Conservation (phyloP, 208 protist species). For the Porcisia hertigi region DNA sequence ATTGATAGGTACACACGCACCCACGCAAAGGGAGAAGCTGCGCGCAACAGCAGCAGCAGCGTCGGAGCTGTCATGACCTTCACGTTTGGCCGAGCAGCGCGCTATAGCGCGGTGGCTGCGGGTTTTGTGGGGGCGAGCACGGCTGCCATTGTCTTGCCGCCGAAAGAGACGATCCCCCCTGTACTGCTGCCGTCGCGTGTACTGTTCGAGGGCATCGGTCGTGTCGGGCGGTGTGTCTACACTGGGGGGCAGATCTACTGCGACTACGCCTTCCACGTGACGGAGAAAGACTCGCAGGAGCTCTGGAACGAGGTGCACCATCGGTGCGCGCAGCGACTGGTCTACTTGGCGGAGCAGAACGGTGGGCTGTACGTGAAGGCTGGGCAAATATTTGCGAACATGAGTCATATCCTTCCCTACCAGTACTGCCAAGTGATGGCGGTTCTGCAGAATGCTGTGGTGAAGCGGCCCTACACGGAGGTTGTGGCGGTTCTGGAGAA, state of each 20-base stretch:
- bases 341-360: slow-evolving; percentile 80
- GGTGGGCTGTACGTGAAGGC: slow-evolving; percentile 95
- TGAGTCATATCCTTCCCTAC: slow-evolving; percentile 91
- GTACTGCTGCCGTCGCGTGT: slow-evolving; percentile 70
- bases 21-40: not conserved
- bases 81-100: slow-evolving; percentile 18
- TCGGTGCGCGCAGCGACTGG: slow-evolving; percentile 74
- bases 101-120: slow-evolving; percentile 26
- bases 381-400: slow-evolving; percentile 93
- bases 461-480: slow-evolving; percentile 72
- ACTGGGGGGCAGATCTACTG: slow-evolving; percentile 61
- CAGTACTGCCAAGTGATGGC: slow-evolving; percentile 88
- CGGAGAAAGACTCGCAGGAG: slow-evolving; percentile 42
- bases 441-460: slow-evolving; percentile 81
- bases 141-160: slow-evolving; percentile 51
- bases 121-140: slow-evolving; percentile 30
- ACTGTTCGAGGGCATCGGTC: slow-evolving; percentile 78
- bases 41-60: not conserved
- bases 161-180: slow-evolving; percentile 66
- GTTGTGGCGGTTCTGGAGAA: slow-evolving; percentile 77
- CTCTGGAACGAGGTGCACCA: slow-evolving; percentile 77
- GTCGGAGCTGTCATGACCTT: slow-evolving; percentile 8
- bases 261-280: slow-evolving; percentile 75
- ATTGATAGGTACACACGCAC: not conserved
- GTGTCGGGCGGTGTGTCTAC: slow-evolving; percentile 74